Percentiles rank a stretch among this genome's conserved stretches.
Evolutionary conservation across 2,329 filamentous ascomycete species (phyloP).

Genomic region (Fusarium anthophilum): DNA sequence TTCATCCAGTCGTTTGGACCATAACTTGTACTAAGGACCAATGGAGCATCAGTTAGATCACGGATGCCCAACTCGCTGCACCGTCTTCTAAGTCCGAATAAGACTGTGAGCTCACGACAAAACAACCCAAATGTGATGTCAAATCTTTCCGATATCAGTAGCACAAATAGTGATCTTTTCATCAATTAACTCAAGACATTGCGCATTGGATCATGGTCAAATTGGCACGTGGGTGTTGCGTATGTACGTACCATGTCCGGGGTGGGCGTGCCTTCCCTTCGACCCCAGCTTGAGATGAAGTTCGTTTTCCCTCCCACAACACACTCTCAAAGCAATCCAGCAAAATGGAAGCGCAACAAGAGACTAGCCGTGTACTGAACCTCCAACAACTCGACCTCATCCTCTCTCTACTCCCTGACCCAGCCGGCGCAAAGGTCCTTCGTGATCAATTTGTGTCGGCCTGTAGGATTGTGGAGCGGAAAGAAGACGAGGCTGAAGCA

Average conservation of each 20-base stretch:
- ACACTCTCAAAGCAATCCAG: not conserved
- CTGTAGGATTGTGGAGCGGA: not conserved
- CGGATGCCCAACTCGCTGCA: not conserved
- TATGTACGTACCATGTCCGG: not conserved
- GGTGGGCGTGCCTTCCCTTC: not conserved
- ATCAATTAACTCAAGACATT: too few relatives aligned
- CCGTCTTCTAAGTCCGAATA: too few relatives aligned
- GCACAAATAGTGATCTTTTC: too few relatives aligned
- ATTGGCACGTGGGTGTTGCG: too few relatives aligned
- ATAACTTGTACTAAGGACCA: not conserved
- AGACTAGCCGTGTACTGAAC: not conserved
- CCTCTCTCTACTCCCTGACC: not conserved
- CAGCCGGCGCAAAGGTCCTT: not conserved
- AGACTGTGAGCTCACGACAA: too few relatives aligned
- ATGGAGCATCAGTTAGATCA: not conserved
- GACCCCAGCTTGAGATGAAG: not conserved
- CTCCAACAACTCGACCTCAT: not conserved
- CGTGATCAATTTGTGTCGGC: not conserved
- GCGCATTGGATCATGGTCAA: too few relatives aligned
- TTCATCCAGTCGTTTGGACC: too few relatives aligned
- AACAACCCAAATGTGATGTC: rapidly evolving
- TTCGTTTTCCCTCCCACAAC: not conserved
- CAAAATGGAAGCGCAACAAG: not conserved
- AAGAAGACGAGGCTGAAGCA: not conserved
- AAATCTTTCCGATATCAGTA: too few relatives aligned